Base-by-base conservation (phyloP, 495 filamentous ascomycete species). In the Apiosordaria backusii region DNA sequence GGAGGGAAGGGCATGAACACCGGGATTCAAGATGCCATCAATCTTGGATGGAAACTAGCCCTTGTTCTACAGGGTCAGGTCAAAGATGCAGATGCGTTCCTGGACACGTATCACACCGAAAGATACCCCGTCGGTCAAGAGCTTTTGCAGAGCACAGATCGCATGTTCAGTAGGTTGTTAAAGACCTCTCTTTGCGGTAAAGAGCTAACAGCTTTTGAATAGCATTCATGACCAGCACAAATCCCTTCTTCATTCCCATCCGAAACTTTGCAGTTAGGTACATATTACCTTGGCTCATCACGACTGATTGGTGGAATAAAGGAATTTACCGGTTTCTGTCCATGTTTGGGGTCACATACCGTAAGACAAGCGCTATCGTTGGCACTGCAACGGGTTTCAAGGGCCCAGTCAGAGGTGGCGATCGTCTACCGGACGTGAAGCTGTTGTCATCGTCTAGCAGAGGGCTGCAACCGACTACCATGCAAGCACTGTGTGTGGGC, bases 1-100 rank as follows among this genome's bases (percentile, higher is more conserved):
- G 85, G 83, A 0, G 86, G 82, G 1, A 85, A 86, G 61, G 87
- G 87, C 3, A 83, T 88, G 80, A 89, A 89, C 68, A 83, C 83
- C 0, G 85, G 87, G 0, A 83, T 88, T 25, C 81, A 84, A 50
- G 86, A 88, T 61, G 78, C 85, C 0, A 76, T 86, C 45, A 87
- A 88, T 61, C 77, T 88, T 0, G 83, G 80, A 9, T 89, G 87
- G 87, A 85, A 84, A 67, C 72, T 85, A 22, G 76, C 71, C 1
- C 61, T 72, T 7, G 78, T 76, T 4, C 64, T 84, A 0, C 45
- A 67, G 13, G 40, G 63, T 1, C 54, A 67, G 57, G 19, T 16
- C 22, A 18, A 45, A 29, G 29, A 15, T 21, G 45, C 10, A 7
- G 65, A 71, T 5, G 62, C 25, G 4, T 58, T 81, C 10, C 66